Evolutionary conservation across 2,329 filamentous ascomycete species (phyloP), one percentile per base, ranked within the genome.

Genomic region (Epichloe sylvatica): DNA sequence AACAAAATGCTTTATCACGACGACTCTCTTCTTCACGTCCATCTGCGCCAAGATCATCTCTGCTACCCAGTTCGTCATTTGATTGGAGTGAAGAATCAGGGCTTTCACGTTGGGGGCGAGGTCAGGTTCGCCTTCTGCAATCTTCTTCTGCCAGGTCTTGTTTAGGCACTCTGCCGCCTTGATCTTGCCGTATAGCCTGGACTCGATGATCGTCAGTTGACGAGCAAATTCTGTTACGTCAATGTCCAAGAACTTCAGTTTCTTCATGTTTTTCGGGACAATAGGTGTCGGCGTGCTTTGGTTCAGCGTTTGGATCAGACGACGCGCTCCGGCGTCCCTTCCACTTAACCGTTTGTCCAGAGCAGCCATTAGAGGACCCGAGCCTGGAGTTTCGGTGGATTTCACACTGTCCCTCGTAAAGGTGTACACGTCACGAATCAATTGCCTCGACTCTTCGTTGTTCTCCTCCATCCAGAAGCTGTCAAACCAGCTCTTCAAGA

Each of bases 141-240:
- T 75, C 72, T 96, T 96, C 77, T 94, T 97, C 68, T 95, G 89
- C 92, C 92, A 98, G 5, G 90, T 96, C 74, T 98, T 98, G 70
- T 95, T 96, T 53, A 98, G 72, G 64, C 91, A 97, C 66, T 98
- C 92, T 0, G 88, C 92, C 0, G 91, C 86, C 66, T 91, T 91
- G 66, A 98, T 94, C 70, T 95, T 96, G 58, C 85, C 87, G 61
- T 97, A 98, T 1, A 97, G 75, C 53, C 84, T 84, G 2, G 90
- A 95, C 67, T 98, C 92, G 55, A 97, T 94, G 56, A 98, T 92
- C 0, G 92, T 98, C 54, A 98, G 75, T 66, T 98, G 92, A 45
- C 92, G 83, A n/a, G 92, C 92, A 67, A 98, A 97, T 63, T 98
- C 92, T 0, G 85, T 86, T 0, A 89, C 82, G 62, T 98, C 92